Conservation (phyloP, 495 filamentous ascomycete species). For the Penicillium simplicissimum region DNA sequence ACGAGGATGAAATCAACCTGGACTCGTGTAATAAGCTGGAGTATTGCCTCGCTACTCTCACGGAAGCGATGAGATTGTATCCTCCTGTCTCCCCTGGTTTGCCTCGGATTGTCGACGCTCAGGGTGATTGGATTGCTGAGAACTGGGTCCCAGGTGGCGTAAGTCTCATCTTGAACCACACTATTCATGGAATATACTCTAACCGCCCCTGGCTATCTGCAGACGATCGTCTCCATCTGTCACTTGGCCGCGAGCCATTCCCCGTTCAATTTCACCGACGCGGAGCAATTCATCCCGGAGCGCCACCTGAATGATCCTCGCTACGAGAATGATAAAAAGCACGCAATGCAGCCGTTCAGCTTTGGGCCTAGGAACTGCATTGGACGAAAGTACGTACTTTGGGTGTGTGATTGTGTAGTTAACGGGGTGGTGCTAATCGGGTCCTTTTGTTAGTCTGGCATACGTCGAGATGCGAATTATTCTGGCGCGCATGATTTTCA, state of each 20-base stretch:
- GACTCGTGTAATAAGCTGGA: constrained; percentile 43
- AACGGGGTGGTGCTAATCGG: background rate
- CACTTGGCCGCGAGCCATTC: constrained; percentile 48
- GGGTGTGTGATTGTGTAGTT: too few species aligned
- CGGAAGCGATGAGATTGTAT: constrained; percentile 59
- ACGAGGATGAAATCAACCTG: constrained; percentile 54
- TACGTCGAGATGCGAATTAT: constrained; percentile 48
- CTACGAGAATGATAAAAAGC: constrained; percentile 43
- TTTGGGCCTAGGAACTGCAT: constrained; percentile 61
- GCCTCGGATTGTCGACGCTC: constrained; percentile 44
- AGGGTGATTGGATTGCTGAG: constrained; percentile 48
- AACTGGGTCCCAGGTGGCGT: constrained; percentile 41
- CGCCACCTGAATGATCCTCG: constrained; percentile 41
- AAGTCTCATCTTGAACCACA: background rate
- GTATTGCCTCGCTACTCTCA: constrained; percentile 57
- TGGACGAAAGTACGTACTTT: constrained; percentile 52
- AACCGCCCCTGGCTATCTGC: background rate
- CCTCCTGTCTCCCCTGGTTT: constrained; percentile 52
- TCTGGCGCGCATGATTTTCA: constrained; percentile 41
- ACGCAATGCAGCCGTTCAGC: constrained; percentile 55
- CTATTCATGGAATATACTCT: background rate
- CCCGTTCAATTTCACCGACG: constrained; percentile 43
- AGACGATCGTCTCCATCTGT: constrained; percentile 51
- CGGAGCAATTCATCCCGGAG: constrained; percentile 54
- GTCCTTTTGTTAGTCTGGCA: constrained; percentile 6